These are phyloP conservation scores for Abrus pulchellus DNA, from an alignment of 306 rosid species.

Conservation along the genomic window DNA sequence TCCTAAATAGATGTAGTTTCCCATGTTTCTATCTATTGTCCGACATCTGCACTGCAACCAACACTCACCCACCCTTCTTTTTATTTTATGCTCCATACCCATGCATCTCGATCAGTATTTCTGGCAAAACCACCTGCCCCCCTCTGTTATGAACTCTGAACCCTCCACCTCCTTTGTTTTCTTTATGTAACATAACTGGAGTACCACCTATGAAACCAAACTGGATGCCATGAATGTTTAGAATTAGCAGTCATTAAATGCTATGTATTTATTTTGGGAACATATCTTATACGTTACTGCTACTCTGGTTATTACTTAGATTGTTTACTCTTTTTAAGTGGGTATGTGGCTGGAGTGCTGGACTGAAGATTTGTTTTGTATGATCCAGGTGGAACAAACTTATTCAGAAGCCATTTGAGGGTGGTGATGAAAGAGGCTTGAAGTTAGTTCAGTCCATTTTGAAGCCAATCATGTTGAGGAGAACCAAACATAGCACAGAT, in stretches of 20 bases:
- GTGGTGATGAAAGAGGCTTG: slow-evolving; percentile 93
- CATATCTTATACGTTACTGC: slow-evolving; percentile 9
- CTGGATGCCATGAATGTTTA: slow-evolving; percentile 31
- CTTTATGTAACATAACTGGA: slow-evolving; percentile 33
- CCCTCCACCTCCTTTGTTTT: too few relatives aligned
- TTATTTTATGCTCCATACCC: too few relatives aligned
- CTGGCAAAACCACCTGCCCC: too few relatives aligned
- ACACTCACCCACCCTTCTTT: too few relatives aligned
- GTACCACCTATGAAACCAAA: slow-evolving; percentile 14
- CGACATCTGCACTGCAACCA: too few relatives aligned
- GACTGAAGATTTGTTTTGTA: slow-evolving; percentile 41
- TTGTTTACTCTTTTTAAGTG: slow-evolving; percentile 23
- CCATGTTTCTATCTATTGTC: too few relatives aligned
- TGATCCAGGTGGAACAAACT: slow-evolving; percentile 96
- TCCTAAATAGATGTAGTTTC: too few relatives aligned
- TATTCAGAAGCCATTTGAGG: slow-evolving; percentile 94
- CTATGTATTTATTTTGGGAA: slow-evolving; percentile 2
- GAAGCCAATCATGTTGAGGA: slow-evolving; percentile 94
- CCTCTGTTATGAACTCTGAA: too few relatives aligned
- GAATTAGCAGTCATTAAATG: slow-evolving; percentile 18
- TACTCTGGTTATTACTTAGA: slow-evolving; percentile 34
- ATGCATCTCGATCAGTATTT: too few relatives aligned
- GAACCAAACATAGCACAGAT: slow-evolving; percentile 92
- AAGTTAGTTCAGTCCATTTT: slow-evolving; percentile 92
- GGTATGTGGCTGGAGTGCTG: slow-evolving; percentile 45